A percentile compares a stretch with the other conserved stretches of the same genome.
Conservation (phyloP, 2,329 filamentous ascomycete genomes). For the Cordyceps cateniannulata region DNA sequence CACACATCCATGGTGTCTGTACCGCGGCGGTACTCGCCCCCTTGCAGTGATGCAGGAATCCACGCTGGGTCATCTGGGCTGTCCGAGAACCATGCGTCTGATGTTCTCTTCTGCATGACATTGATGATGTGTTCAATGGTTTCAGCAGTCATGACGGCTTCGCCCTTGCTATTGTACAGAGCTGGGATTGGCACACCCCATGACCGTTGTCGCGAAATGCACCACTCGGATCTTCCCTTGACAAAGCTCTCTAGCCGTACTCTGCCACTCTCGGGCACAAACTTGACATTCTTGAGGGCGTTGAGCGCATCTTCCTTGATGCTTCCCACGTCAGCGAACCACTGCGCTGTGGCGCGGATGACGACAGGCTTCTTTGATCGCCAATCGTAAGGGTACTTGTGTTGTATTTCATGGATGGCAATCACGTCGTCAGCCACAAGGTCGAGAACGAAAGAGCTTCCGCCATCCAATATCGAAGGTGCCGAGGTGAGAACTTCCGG, state of each 20-base stretch:
- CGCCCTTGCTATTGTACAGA: slow-evolving; percentile 66
- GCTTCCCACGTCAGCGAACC: slow-evolving; percentile 87
- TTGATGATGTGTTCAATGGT: slow-evolving; percentile 80
- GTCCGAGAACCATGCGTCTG: slow-evolving; percentile 95
- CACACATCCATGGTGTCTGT: slow-evolving; percentile 98
- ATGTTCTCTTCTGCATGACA: slow-evolving; percentile 68
- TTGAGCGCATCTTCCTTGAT: slow-evolving; percentile 71
- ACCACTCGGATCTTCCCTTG: slow-evolving; percentile 88
- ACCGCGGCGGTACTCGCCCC: slow-evolving; percentile 64
- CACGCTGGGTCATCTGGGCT: slow-evolving; percentile 66
- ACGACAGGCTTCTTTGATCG: slow-evolving; percentile 90
- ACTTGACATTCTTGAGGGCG: slow-evolving; percentile 65
- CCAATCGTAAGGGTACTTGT: slow-evolving; percentile 99
- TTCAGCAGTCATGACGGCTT: slow-evolving; percentile 71
- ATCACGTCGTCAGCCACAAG: slow-evolving; percentile 63
- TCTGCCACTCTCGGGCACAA: slow-evolving; percentile 70
- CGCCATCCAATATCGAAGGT: slow-evolving; percentile 63
- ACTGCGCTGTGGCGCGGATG: slow-evolving; percentile 87
- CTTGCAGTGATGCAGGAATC: slow-evolving; percentile 58
- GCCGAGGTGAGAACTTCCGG: slow-evolving; percentile 59
- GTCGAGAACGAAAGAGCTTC: slow-evolving; percentile 62
- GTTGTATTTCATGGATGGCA: slow-evolving; percentile 62
- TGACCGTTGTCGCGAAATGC: slow-evolving; percentile 88
- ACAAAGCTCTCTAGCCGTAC: slow-evolving; percentile 79
- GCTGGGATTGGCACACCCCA: slow-evolving; percentile 98